Percentiles rank a stretch among this genome's conserved stretches.
These are phyloP conservation scores for Lepidium aucheri DNA, from an alignment of 345 rosid genomes.

Conservation along the genomic window DNA sequence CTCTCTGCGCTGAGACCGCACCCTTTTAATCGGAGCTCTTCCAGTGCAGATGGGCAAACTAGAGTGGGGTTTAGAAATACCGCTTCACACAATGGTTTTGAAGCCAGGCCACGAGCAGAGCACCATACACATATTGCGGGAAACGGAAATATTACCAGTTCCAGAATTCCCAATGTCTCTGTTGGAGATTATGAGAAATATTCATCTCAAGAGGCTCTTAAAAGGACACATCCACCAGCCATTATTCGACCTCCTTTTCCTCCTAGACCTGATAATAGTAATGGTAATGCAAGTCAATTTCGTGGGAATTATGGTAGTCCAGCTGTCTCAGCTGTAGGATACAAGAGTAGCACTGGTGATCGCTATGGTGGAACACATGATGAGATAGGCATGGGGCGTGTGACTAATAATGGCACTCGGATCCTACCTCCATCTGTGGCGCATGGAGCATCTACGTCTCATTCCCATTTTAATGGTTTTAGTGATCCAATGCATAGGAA, in stretches of 20 bases:
- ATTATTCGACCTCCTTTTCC: constrained; percentile 27
- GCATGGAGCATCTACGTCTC: constrained; percentile 37
- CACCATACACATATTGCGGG: constrained; percentile 29
- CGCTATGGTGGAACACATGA: constrained; percentile 23
- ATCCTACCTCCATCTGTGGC: constrained; percentile 51
- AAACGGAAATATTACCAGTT: constrained; percentile 41
- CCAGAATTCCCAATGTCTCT: constrained; percentile 43
- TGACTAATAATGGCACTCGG: constrained; percentile 42
- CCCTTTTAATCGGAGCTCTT: constrained; percentile 37
- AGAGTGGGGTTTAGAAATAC: constrained; percentile 8
- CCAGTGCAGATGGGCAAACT: constrained; percentile 18
- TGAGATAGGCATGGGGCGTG: constrained; percentile 42
- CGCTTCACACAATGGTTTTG: constrained; percentile 14
- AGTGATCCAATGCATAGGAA: constrained; percentile 40
- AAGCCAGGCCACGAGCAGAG: constrained; percentile 24
- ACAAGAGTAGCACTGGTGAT: constrained; percentile 37
- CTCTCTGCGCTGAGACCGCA: constrained; percentile 25
- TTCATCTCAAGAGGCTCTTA: constrained; percentile 53
- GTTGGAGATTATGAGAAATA: constrained; percentile 44
- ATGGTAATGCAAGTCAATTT: constrained; percentile 28
- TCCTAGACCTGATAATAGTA: constrained; percentile 27
- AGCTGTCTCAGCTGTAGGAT: constrained; percentile 33
- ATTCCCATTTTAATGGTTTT: constrained; percentile 38
- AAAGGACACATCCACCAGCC: constrained; percentile 49
- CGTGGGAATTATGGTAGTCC: constrained; percentile 31